phyloP scores from a whole-genome alignment of 495 filamentous ascomycete genomes.

The Talaromyces thailandensis region DNA sequence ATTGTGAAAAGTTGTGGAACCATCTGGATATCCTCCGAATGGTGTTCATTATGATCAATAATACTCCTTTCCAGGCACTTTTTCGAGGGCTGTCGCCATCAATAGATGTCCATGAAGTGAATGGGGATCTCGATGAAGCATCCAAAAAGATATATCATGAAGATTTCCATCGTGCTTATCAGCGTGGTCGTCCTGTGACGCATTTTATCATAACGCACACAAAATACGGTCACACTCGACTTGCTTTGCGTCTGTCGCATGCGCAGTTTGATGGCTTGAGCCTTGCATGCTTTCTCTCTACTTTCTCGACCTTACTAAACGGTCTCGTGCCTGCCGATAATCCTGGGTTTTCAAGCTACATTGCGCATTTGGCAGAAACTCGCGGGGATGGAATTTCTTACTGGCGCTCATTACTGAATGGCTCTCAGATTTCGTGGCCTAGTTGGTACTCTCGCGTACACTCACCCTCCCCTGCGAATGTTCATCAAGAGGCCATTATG shows the following conservation, averaged over 20 bases:
- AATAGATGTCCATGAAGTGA: background rate
- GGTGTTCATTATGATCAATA: background rate
- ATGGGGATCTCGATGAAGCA: background rate
- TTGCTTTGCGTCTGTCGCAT: constrained; percentile 47
- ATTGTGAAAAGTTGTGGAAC: background rate
- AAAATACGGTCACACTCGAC: constrained; percentile 12
- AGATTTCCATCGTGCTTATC: background rate
- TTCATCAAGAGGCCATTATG: background rate
- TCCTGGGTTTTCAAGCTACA: constrained; percentile 38
- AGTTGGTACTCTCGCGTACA: too few species aligned
- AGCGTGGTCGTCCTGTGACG: background rate
- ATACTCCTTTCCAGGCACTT: background rate
- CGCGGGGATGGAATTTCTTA: constrained; percentile 17
- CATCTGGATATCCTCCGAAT: background rate
- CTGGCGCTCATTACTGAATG: constrained; percentile 9
- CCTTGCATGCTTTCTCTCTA: constrained; percentile 38
- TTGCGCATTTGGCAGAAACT: constrained; percentile 23
- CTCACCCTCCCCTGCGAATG: background rate
- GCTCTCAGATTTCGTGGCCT: too few species aligned
- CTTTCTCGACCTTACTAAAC: constrained; percentile 25
- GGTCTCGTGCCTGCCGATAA: constrained; percentile 13
- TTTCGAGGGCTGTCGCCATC: background rate
- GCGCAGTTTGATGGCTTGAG: constrained; percentile 54
- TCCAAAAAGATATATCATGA: background rate
- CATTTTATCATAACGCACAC: background rate